Evolutionary conservation across 306 rosid genomes (phyloP), one percentile per base, ranked within the genome.

Genomic region (Fragaria iinumae): DNA sequence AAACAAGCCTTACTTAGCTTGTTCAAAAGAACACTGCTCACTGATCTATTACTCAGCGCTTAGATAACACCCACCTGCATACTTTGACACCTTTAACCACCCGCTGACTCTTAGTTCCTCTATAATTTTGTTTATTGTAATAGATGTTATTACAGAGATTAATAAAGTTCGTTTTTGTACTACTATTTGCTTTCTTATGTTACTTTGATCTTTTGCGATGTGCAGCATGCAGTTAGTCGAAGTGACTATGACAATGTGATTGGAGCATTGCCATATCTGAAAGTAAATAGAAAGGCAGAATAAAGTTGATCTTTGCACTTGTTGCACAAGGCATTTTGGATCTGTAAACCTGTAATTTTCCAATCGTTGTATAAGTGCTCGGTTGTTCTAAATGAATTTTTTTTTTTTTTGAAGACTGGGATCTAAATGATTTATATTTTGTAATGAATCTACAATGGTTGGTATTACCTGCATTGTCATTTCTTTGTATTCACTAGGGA

Each of bases 181-280:
- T 32, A 21, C 18, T 76, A 38, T 25, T 67, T 49, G 73, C 52
- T 71, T 84, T 83, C 74, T 85, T 39, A 38, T 25, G 75, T 84
- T 67, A 76, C 77, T 64, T 69, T 1, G 60, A 43, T 72, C 34
- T 68, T 38, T 78, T 82, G 62, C 60, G 52, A 75, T 80, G 44
- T 29, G 57, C 97, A 95, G 97, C 85, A 80, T 67, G 78, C 77
- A 9, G 97, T 92, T 52, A 70, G 76, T 88, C 87, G 90, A 81
- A 91, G 97, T 71, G 97, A 95, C 89, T 92, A 90, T 76, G 91
- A 95, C 85, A 95, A 95, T 72, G 99, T 95, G 73, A 86, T 92
- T 36, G 88, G 93, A 69, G 89, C 89, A 79, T 80, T 95, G 85
- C 99, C 99, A 7, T 95, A 95, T 77, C 86, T 95, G 74, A 95